Evolutionary conservation across 179 eudicot genomes (phyloP).

Genomic region (Patellifolia procumbens): DNA sequence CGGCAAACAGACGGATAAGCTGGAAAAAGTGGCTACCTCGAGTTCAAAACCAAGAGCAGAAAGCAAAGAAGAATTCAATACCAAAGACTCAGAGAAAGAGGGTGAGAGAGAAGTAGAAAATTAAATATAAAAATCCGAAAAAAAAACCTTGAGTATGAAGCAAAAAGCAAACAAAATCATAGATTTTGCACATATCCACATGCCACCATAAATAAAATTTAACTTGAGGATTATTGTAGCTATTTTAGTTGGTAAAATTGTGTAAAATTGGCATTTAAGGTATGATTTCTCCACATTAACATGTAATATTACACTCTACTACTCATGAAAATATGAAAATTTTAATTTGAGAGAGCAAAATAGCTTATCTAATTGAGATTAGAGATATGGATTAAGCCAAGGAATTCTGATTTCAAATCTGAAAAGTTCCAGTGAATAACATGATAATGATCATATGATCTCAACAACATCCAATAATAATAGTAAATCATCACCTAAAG

Average conservation of each 20-base stretch:
- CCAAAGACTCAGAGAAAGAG: conserved; percentile 23
- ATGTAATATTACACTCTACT: no score
- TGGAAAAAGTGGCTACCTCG: conserved; percentile 56
- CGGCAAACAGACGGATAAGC: conserved; percentile 66
- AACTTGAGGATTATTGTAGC: no score
- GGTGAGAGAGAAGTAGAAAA: neutral
- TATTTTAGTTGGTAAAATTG: no score
- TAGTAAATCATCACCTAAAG: neutral
- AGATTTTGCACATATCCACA: conserved; percentile 51
- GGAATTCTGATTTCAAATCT: neutral
- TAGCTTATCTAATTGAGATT: conserved; percentile 12
- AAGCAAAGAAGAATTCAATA: conserved; percentile 37
- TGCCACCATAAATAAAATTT: conserved; percentile 14
- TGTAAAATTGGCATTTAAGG: no score
- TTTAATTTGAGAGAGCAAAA: neutral
- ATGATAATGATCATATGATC: conserved; percentile 17
- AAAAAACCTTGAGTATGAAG: neutral
- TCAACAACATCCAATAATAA: conserved; percentile 25
- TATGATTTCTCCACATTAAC: no score
- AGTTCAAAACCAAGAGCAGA: conserved; percentile 58
- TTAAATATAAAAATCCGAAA: neutral
- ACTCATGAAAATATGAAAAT: no score
- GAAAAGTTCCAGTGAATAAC: conserved; percentile 16
- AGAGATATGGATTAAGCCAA: neutral
- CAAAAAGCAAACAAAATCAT: conserved; percentile 30